phyloP scores from a whole-genome alignment of 1,284 basidiomycete species.

The Porodaedalea pini region DNA sequence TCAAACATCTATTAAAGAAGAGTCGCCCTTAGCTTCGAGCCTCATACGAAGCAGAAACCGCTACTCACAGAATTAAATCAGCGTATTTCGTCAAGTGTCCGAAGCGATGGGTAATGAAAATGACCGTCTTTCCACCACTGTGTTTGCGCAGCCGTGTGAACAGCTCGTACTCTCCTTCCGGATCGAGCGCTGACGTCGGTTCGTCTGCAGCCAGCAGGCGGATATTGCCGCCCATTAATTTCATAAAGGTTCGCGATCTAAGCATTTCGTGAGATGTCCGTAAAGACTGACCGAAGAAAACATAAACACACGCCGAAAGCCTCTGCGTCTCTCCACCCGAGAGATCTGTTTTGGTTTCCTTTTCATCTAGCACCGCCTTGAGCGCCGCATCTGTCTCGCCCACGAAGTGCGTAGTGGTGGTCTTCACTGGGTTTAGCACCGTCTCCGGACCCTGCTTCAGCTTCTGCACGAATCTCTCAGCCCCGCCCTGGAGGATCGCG shows the following conservation, averaged over 20 bases:
- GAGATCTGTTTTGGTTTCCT: conserved; percentile 35
- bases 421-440: conserved; percentile 32
- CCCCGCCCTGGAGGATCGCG: conserved; percentile 37
- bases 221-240: conserved; percentile 29
- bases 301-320: conserved; percentile 36
- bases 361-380: conserved; percentile 29
- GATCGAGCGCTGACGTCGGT: conserved; percentile 37
- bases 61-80: conserved; percentile 39
- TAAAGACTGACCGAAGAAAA: not conserved
- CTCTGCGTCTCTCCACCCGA: conserved; percentile 42
- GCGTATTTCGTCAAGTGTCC: conserved; percentile 35
- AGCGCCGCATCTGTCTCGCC: conserved; percentile 30
- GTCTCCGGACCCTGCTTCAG: conserved; percentile 34
- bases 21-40: not conserved
- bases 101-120: conserved; percentile 40
- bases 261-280: not conserved
- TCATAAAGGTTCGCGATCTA: conserved; percentile 42
- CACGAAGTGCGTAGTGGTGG: conserved; percentile 24
- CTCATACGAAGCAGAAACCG: not conserved
- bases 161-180: conserved; percentile 34
- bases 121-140: conserved; percentile 33
- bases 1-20: conserved; percentile 9
- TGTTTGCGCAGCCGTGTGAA: conserved; percentile 31
- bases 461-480: conserved; percentile 33
- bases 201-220: conserved; percentile 40